Evolutionary conservation across 1,139 yeast species (phyloP).

Genomic region (Casaregolazyma suthepensis): DNA sequence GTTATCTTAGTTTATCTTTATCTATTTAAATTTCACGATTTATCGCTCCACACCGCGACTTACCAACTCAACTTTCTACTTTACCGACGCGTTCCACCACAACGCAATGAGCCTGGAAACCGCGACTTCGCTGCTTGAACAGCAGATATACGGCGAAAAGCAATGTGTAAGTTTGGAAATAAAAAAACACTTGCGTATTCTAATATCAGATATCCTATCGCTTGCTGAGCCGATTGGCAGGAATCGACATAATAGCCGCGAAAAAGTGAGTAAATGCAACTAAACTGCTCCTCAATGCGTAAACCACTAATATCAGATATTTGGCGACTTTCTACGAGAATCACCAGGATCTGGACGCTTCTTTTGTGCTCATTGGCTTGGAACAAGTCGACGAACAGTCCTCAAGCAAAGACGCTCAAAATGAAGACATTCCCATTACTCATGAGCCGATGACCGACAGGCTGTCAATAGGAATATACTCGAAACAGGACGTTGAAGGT

Average conservation of each 20-base stretch:
- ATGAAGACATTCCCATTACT: neutral
- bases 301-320: slow-evolving; percentile 10
- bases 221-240: slow-evolving; percentile 25
- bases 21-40: no score
- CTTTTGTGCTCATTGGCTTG: slow-evolving; percentile 15
- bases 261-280: slow-evolving; percentile 19
- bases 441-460: slow-evolving; percentile 2
- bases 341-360: slow-evolving; percentile 15
- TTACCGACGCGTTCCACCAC: neutral
- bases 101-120: neutral
- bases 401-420: slow-evolving; percentile 1
- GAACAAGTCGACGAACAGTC: slow-evolving; percentile 3
- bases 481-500: slow-evolving; percentile 14
- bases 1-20: no score
- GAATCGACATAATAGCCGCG: slow-evolving; percentile 23
- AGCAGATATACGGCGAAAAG: slow-evolving; percentile 6
- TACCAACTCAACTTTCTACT: neutral
- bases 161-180: slow-evolving; percentile 7
- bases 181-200: no score
- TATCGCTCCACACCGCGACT: neutral
- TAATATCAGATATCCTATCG: slow-evolving; percentile 23
- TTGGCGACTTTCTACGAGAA: slow-evolving; percentile 16
- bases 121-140: slow-evolving; percentile 1
- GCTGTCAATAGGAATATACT: slow-evolving; percentile 7
- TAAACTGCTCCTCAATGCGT: neutral